Conservation (phyloP, 163 green algal genomes). For the Volvox carteri region DNA sequence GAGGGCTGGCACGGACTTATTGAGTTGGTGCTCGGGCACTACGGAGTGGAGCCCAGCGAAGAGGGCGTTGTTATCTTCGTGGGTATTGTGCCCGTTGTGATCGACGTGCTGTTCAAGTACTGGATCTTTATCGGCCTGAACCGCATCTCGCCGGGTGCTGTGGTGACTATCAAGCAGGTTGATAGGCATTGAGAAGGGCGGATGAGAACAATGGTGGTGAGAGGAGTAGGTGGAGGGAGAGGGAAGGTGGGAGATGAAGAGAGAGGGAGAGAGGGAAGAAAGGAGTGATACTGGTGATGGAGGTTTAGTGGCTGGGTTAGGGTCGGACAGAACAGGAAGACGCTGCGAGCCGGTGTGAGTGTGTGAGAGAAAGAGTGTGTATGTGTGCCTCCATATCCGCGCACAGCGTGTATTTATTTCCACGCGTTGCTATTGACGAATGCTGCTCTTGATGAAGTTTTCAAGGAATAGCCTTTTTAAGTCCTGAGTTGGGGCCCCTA, state of each 20-base stretch:
- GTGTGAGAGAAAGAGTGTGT: too few species aligned
- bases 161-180: conserved; percentile 89
- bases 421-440: too few species aligned
- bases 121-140: conserved; percentile 95
- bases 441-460: too few species aligned
- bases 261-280: not conserved
- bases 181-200: conserved; percentile 72
- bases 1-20: conserved; percentile 93
- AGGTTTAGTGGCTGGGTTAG: too few species aligned
- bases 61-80: conserved; percentile 75
- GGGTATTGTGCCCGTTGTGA: conserved; percentile 71
- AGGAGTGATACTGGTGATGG: not conserved
- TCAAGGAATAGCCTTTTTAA: too few species aligned
- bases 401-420: too few species aligned
- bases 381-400: too few species aligned
- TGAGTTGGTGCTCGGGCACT: conserved; percentile 85
- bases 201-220: not conserved
- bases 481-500: too few species aligned
- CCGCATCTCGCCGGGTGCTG: conserved; percentile 86
- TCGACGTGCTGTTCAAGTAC: conserved; percentile 96
- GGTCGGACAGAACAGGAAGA: too few species aligned
- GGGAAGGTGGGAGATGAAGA: not conserved
- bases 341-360: too few species aligned
- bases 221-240: not conserved
- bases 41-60: conserved; percentile 84